Evolutionary conservation across 352 stramenopile genomes (phyloP), one percentile per base, ranked within the genome.

Genomic region (Paralagenidium karlingii): DNA sequence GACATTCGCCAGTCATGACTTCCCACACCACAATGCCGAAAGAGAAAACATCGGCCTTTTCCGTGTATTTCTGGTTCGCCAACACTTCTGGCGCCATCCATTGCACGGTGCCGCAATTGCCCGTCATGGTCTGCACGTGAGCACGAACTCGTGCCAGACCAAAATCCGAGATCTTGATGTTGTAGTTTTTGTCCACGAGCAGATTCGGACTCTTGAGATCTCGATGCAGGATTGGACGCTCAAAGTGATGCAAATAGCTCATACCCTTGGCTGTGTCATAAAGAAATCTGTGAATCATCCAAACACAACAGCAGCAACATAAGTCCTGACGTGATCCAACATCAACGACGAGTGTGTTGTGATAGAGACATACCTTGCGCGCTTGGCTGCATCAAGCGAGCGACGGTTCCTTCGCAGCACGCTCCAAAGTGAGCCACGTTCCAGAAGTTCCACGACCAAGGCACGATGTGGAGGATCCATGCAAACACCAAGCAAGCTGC

Each of bases 401-500:
- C 61, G 64, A 34, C 59, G 58, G 50, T 75, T 65, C 44, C 60
- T 80, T 16, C 66, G 60, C 5, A 98, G 53, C 21, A 95, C 82
- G 38, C 94, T 83, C 82, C 84, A 97, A 3, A 97, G 52, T 2
- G 79, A 96, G 12, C 89, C 89, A 21, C 90, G 79, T 16, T 80
- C 76, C 37, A 94, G 69, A 3, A 96, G 60, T 55, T 98, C 90
- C 10, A 94, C 95, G 10, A 98, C 68, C 8, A 97, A 86, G 8
- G 82, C 86, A n/a, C 88, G 66, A 54, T 97, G 84, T 2, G 85
- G 86, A 21, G 89, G 82, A n/a, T 93, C 66, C 45, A 97, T 77
- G 58, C 87, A 97, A 22, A 86, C 90, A 18, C 89, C 91, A 48
- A 98, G 84, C 46, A 97, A 83, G 2, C 96, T 60, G 51, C 92